phyloP scores from a whole-genome alignment of 257 asterid genomes.

The Solanum neorickii region DNA sequence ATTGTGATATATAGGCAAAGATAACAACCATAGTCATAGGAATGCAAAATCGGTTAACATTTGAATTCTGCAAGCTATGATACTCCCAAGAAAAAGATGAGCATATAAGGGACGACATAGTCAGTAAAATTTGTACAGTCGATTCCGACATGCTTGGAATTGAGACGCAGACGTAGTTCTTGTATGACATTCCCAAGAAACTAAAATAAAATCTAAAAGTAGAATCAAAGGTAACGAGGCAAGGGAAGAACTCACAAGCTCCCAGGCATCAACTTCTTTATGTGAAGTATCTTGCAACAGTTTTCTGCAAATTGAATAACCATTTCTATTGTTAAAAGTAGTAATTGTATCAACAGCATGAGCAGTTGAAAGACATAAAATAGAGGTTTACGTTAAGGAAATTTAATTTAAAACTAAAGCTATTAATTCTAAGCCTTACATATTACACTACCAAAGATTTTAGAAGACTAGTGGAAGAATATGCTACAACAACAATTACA shows the following conservation, averaged over 20 bases:
- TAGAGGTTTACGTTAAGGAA: not conserved
- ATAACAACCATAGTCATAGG: not conserved
- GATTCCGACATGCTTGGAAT: not conserved
- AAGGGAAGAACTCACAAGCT: slow-evolving; percentile 35
- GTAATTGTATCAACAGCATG: not conserved
- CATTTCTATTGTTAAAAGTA: not conserved
- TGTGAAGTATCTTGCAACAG: slow-evolving; percentile 24
- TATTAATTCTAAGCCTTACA: not conserved
- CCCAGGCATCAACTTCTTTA: slow-evolving; percentile 63
- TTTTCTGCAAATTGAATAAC: slow-evolving; percentile 27
- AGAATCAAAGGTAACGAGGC: not conserved
- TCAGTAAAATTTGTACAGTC: not conserved
- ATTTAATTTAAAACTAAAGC: not conserved
- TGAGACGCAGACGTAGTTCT: not conserved
- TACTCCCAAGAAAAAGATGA: not conserved
- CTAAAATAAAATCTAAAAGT: not conserved
- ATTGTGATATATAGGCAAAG: not conserved
- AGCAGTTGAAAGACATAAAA: not conserved
- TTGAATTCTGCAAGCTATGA: not conserved
- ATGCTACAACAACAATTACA: not conserved
- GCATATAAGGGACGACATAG: not conserved
- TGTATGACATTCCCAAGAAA: not conserved
- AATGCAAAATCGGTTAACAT: not conserved
- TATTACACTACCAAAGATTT: not conserved
- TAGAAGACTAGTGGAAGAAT: not conserved